phyloP scores from a whole-genome alignment of 148 eudicot genomes.

The Rhododendron molle region DNA sequence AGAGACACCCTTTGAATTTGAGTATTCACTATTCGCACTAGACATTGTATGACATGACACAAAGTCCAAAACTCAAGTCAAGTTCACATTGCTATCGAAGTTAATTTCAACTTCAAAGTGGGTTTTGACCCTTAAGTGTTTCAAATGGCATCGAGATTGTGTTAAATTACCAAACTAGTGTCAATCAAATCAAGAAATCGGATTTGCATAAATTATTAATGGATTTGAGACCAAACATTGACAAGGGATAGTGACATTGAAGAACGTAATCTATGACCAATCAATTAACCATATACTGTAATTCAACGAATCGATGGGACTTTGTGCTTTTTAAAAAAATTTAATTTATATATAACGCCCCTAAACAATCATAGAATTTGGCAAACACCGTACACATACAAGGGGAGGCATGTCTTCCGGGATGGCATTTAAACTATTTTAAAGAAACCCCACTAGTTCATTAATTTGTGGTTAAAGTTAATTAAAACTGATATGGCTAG shows the following conservation, averaged over 20 bases:
- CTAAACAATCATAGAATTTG: background rate
- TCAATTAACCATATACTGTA: background rate
- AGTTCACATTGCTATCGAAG: background rate
- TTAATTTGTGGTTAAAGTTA: constrained; percentile 3
- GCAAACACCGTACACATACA: background rate
- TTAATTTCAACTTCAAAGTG: background rate
- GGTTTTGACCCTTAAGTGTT: background rate
- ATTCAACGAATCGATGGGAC: background rate
- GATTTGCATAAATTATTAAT: background rate
- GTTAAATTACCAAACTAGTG: background rate
- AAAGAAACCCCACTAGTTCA: background rate
- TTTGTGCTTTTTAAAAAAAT: background rate
- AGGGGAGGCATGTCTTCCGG: constrained; percentile 14
- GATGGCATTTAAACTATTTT: constrained; percentile 1
- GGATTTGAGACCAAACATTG: background rate
- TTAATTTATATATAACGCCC: background rate
- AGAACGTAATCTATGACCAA: background rate
- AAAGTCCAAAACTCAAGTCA: background rate
- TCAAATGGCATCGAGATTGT: background rate
- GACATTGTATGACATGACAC: background rate
- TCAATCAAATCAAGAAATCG: background rate
- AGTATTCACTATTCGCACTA: background rate
- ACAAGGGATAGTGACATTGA: background rate
- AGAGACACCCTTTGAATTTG: background rate
- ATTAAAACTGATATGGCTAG: background rate